phyloP scores from a whole-genome alignment of 257 asterid species.

The Penstemon barbatus region DNA sequence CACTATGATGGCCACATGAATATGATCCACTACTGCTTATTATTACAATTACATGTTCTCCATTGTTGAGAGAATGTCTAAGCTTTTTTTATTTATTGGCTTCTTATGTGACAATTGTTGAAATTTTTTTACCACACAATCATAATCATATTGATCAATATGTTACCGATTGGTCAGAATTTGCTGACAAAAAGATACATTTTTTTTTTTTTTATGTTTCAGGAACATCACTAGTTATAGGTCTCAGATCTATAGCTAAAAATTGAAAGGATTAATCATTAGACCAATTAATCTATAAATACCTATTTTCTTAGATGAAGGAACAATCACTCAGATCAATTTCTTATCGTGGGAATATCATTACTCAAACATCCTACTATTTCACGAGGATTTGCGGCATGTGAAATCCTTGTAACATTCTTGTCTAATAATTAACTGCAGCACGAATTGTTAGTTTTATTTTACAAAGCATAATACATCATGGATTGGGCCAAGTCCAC shows the following conservation, averaged over 20 bases:
- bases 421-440: background rate
- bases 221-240: constrained; percentile 18
- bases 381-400: constrained; percentile 4
- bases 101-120: background rate
- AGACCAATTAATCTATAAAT: constrained; percentile 14
- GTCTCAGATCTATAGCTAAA: background rate
- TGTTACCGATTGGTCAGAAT: background rate
- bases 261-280: background rate
- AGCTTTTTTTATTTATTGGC: constrained; percentile 11
- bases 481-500: too few relatives aligned
- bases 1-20: background rate
- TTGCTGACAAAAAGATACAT: background rate
- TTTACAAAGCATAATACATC: background rate
- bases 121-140: background rate
- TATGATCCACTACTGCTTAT: constrained; percentile 5
- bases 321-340: constrained; percentile 7
- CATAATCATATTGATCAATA: background rate
- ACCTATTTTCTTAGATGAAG: background rate
- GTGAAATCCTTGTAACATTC: background rate
- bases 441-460: constrained; percentile 2
- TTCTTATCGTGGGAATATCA: constrained; percentile 6
- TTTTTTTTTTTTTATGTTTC: constrained; percentile 6
- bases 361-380: background rate
- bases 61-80: constrained; percentile 12
- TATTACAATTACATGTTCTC: background rate